Evolutionary conservation across 2,329 filamentous ascomycete species (phyloP).

Genomic region (Fusarium dimerum): DNA sequence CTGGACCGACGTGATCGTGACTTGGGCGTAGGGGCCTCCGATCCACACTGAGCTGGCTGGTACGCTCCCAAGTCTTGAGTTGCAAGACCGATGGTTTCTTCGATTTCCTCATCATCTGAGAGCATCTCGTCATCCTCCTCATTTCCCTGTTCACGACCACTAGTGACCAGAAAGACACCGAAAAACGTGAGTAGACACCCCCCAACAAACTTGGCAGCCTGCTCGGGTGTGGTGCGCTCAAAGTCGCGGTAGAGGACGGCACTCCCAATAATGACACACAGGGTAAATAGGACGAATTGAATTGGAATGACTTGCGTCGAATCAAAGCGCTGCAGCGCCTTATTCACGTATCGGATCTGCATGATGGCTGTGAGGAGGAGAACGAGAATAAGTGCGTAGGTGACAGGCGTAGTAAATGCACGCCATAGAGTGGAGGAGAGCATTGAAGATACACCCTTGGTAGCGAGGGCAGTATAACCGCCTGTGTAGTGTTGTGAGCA

Average conservation of each 20-base stretch:
- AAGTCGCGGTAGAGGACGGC: conserved; percentile 95
- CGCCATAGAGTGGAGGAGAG: conserved; percentile 88
- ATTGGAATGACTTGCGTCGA: conserved; percentile 98
- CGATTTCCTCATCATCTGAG: conserved; percentile 58
- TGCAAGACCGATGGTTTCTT: conserved; percentile 63
- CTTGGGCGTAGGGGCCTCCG: conserved; percentile 24
- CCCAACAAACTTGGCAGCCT: conserved; percentile 81
- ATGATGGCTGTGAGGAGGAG: conserved; percentile 84
- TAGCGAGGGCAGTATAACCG: conserved; percentile 94
- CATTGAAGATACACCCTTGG: conserved; percentile 94
- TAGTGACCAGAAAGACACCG: conserved; percentile 96
- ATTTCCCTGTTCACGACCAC: conserved; percentile 63
- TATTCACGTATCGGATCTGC: conserved; percentile 97
- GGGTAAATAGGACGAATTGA: conserved; percentile 94
- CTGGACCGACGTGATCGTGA: conserved; percentile 50
- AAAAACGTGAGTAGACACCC: conserved; percentile 92
- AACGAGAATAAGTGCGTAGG: conserved; percentile 80
- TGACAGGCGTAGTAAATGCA: conserved; percentile 88
- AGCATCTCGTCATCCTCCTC: conserved; percentile 56
- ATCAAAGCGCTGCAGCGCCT: conserved; percentile 83
- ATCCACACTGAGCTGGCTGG: conserved; percentile 17
- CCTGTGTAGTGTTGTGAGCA: conserved; percentile 49
- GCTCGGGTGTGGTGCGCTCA: conserved; percentile 72
- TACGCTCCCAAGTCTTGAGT: conserved; percentile 45
- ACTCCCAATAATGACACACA: conserved; percentile 93